Conservation (phyloP, 2,329 filamentous ascomycete species). For the Fusarium longipes region DNA sequence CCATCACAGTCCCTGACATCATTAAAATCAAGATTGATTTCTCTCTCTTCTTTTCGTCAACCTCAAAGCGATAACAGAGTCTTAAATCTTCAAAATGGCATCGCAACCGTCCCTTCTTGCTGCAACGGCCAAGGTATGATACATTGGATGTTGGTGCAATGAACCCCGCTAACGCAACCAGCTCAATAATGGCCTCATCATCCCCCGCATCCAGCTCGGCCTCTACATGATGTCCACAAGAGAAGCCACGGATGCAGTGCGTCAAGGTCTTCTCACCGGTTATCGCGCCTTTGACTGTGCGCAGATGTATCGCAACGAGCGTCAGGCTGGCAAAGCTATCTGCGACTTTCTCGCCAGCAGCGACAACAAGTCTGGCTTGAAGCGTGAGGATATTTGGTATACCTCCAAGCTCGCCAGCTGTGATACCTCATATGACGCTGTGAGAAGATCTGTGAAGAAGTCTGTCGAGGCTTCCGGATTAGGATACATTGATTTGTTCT, state of each 20-base stretch:
- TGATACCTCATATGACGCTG: slow-evolving; percentile 71
- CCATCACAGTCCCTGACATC: slow-evolving; percentile 11
- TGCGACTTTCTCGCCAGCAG: slow-evolving; percentile 63
- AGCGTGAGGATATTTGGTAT: slow-evolving; percentile 79
- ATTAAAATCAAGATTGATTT: neutral
- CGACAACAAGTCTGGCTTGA: slow-evolving; percentile 62
- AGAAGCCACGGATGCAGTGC: slow-evolving; percentile 69
- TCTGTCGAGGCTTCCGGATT: slow-evolving; percentile 73
- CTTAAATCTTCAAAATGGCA: slow-evolving; percentile 31
- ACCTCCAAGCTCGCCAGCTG: slow-evolving; percentile 82
- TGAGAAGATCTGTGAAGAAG: slow-evolving; percentile 72
- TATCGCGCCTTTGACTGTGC: slow-evolving; percentile 65
- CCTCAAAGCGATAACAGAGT: neutral
- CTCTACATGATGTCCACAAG: slow-evolving; percentile 76
- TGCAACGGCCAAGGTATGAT: slow-evolving; percentile 36
- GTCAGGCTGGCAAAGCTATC: slow-evolving; percentile 75
- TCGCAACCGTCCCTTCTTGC: slow-evolving; percentile 39
- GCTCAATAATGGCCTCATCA: slow-evolving; percentile 72
- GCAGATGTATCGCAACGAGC: slow-evolving; percentile 75
- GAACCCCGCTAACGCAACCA: slow-evolving; percentile 42
- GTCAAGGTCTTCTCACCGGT: slow-evolving; percentile 64
- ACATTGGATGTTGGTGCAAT: rapidly evolving
- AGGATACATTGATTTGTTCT: slow-evolving; percentile 82
- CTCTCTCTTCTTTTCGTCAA: neutral
- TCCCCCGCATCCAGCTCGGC: slow-evolving; percentile 79